These are phyloP conservation scores for Otatea glauca DNA, from an alignment of 176 grass and related monocot genomes.

Conservation along the genomic window DNA sequence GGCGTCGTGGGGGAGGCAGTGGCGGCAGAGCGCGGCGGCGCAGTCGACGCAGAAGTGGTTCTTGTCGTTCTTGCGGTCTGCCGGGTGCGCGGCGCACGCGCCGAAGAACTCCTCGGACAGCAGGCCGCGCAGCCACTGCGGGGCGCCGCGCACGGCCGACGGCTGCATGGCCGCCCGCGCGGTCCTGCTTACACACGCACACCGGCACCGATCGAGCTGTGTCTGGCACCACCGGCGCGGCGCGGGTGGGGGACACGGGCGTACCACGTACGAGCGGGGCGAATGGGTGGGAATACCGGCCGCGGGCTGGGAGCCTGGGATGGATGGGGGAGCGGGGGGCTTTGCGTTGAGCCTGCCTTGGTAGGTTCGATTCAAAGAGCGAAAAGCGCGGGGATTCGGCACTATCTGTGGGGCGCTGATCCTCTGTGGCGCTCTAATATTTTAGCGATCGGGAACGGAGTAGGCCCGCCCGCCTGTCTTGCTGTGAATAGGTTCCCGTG, in stretches of 20 bases:
- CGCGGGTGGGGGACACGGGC: background rate
- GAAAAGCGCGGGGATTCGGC: constrained; percentile 35
- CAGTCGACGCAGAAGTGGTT: constrained; percentile 65
- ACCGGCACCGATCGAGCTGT: background rate
- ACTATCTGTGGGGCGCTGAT: background rate
- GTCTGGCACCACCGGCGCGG: background rate
- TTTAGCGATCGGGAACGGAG: background rate
- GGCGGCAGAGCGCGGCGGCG: constrained; percentile 54
- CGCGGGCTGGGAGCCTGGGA: background rate
- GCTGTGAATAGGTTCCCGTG: no score
- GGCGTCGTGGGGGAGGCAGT: constrained; percentile 53
- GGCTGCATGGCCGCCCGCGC: constrained; percentile 11
- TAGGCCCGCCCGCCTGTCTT: no score
- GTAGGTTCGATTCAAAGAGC: constrained; percentile 37
- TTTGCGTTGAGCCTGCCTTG: background rate
- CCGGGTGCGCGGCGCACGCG: constrained; percentile 44
- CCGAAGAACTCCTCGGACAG: constrained; percentile 64
- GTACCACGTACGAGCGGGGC: no score
- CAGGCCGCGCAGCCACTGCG: constrained; percentile 49
- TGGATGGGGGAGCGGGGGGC: background rate
- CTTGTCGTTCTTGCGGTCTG: constrained; percentile 63
- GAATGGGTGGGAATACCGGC: background rate
- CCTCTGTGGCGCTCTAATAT: background rate
- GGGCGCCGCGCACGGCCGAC: constrained; percentile 15
- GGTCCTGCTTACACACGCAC: background rate